phyloP scores from a whole-genome alignment of 2,329 filamentous ascomycete species.

The Claviceps quebecensis region DNA sequence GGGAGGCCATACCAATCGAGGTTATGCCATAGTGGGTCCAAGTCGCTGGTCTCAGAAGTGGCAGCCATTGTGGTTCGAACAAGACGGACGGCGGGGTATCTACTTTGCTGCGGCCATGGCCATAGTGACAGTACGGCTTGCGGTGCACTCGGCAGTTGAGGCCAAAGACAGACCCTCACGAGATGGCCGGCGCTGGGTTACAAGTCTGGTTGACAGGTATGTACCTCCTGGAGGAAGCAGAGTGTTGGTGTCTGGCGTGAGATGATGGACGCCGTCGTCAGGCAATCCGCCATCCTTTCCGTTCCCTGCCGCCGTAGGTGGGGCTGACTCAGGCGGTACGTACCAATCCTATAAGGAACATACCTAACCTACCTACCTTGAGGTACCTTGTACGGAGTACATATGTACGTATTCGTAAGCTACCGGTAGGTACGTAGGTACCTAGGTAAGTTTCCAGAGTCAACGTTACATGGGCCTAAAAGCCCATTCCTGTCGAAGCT shows the following conservation, averaged over 20 bases:
- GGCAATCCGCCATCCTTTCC: too few relatives aligned
- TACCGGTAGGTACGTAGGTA: too few relatives aligned
- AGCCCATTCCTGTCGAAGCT: not conserved
- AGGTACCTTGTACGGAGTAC: too few relatives aligned
- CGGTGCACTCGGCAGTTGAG: not conserved
- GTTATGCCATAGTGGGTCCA: conserved; percentile 58
- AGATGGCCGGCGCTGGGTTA: conserved; percentile 1
- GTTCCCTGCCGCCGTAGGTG: too few relatives aligned
- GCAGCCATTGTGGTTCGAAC: conserved; percentile 13
- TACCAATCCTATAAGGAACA: too few relatives aligned
- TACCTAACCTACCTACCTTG: too few relatives aligned
- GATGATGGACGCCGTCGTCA: too few relatives aligned
- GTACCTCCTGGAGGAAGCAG: too few relatives aligned
- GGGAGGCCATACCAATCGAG: conserved; percentile 51
- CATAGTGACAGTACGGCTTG: conserved; percentile 4
- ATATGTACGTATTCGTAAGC: too few relatives aligned
- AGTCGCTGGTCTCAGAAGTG: conserved; percentile 14
- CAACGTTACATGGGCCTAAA: conserved; percentile 8
- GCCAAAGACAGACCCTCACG: not conserved
- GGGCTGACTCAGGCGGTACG: too few relatives aligned
- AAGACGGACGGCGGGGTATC: conserved; percentile 11
- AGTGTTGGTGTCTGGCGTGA: too few relatives aligned
- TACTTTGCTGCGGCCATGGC: conserved; percentile 10
- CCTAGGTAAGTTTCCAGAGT: not conserved
- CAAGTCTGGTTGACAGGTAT: too few relatives aligned